Evolutionary conservation across 2,329 filamentous ascomycete species (phyloP), one percentile per base, ranked within the genome.

Genomic region (Paraconiothyrium sp.): DNA sequence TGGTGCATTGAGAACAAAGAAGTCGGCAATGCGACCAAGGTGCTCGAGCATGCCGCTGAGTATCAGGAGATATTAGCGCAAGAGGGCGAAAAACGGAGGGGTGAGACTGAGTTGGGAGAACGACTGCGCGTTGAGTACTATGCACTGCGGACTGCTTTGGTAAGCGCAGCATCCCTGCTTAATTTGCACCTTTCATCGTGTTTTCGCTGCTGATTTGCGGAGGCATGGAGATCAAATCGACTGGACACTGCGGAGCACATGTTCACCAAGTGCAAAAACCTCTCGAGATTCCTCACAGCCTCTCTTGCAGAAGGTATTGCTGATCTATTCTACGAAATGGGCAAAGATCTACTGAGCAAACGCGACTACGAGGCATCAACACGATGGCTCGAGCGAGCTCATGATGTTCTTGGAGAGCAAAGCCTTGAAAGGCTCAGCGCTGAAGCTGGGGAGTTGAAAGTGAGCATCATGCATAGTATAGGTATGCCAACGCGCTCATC

Each of bases 211-310:
- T 37, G n/a, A 34, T 57, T 62, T 52, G 52, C 58, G 30, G 30
- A 94, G 92, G 86, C 89, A 34, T 97, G 90, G 89, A 88, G 89
- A 68, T 89, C 93, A 72, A 84, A 87, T 44, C 86, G 90, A 44
- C 82, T 91, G 14, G 91, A 94, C 60, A 85, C 93, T 51, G 92
- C 92, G 32, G 92, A 97, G 58, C 88, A 92, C 75, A 88, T 95
- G 83, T 94, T 90, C 76, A 78, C 78, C 39, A 91, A 91, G 68
- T 78, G 87, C 50, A 68, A 79, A 63, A n/a, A 73, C 14, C 46
- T 72, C 11, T 75, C 79, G 10, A 76, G 68, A 41, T 57, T 73
- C 0, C 73, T 86, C 2, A 84, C 89, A 47, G 76, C 84, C 0
- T 64, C 77, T 2, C 83, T 83, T 1, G 82, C 84, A 1, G 90